Conservation (phyloP, 2,329 filamentous ascomycete genomes). For the Fusarium domesticum region DNA sequence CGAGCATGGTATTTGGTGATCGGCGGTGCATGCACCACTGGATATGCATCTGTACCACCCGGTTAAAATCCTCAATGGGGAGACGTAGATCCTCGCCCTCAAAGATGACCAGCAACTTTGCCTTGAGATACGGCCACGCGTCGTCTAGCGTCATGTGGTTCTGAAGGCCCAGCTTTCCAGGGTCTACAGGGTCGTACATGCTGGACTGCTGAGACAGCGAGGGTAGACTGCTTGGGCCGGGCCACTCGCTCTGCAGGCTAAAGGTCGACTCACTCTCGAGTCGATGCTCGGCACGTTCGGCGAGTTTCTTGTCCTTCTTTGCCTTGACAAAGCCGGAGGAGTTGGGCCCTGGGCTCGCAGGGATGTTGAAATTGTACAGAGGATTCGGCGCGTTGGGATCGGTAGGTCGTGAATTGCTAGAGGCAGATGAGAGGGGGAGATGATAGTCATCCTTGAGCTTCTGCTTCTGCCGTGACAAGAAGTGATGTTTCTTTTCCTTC, state of each 20-base stretch:
- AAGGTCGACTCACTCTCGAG: conserved; percentile 52
- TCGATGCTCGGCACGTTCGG: conserved; percentile 56
- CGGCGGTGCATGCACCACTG: conserved; percentile 74
- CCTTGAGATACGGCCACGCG: conserved; percentile 77
- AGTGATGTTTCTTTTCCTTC: conserved; percentile 77
- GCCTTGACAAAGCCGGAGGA: conserved; percentile 72
- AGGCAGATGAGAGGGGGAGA: conserved; percentile 70
- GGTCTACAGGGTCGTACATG: conserved; percentile 54
- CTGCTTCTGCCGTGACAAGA: conserved; percentile 74
- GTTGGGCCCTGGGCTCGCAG: conserved; percentile 66
- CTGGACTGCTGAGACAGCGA: conserved; percentile 43
- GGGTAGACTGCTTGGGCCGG: conserved; percentile 51
- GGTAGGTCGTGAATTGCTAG: conserved; percentile 72
- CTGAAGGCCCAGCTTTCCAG: conserved; percentile 55
- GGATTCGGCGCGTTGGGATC: conserved; percentile 73
- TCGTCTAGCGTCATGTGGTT: conserved; percentile 72
- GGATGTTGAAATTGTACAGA: conserved; percentile 74
- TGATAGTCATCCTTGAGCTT: conserved; percentile 74
- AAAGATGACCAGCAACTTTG: conserved; percentile 73
- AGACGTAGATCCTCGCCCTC: conserved; percentile 75
- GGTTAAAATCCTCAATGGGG: conserved; percentile 82
- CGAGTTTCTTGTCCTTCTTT: conserved; percentile 81
- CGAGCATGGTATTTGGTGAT: conserved; percentile 66
- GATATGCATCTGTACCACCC: conserved; percentile 74
- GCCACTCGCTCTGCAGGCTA: conserved; percentile 46